phyloP scores from a whole-genome alignment of 2,329 filamentous ascomycete species.

The Rhinocladiella mackenziei region DNA sequence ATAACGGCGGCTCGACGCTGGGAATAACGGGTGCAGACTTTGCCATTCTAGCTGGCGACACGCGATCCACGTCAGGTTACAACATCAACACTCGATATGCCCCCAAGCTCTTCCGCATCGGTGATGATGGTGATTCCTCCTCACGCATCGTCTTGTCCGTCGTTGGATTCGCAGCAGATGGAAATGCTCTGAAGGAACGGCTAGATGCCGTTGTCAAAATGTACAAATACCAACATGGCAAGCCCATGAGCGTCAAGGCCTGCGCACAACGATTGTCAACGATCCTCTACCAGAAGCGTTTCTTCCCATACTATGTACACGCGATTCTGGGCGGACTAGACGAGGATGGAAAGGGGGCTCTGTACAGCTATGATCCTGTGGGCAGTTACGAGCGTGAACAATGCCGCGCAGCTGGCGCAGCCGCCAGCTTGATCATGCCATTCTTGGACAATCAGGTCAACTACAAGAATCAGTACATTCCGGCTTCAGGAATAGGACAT shows the following conservation, averaged over 20 bases:
- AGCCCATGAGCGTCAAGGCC: constrained; percentile 88
- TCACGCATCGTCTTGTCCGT: constrained; percentile 87
- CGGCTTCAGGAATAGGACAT: constrained; percentile 78
- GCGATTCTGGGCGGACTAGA: constrained; percentile 92
- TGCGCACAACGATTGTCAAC: constrained; percentile 93
- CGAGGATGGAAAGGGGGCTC: constrained; percentile 86
- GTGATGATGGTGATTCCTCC: constrained; percentile 73
- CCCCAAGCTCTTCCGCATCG: constrained; percentile 96
- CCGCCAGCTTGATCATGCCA: constrained; percentile 93
- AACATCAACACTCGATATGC: constrained; percentile 97
- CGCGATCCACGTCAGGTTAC: constrained; percentile 90
- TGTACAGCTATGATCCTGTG: constrained; percentile 97
- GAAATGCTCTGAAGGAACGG: constrained; percentile 86
- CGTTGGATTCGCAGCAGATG: constrained; percentile 92
- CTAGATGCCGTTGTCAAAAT: constrained; percentile 95
- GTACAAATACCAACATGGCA: constrained; percentile 97
- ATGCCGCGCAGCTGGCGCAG: constrained; percentile 88
- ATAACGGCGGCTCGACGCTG: constrained; percentile 95
- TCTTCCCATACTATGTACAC: constrained; percentile 98
- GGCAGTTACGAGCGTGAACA: constrained; percentile 97
- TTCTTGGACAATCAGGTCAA: constrained; percentile 99
- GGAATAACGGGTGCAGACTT: constrained; percentile 93
- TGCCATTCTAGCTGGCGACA: constrained; percentile 95
- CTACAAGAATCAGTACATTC: constrained; percentile 97
- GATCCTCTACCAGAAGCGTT: constrained; percentile 94